phyloP scores from a whole-genome alignment of 2,329 filamentous ascomycete genomes.

The Botrytis hyacinthi region DNA sequence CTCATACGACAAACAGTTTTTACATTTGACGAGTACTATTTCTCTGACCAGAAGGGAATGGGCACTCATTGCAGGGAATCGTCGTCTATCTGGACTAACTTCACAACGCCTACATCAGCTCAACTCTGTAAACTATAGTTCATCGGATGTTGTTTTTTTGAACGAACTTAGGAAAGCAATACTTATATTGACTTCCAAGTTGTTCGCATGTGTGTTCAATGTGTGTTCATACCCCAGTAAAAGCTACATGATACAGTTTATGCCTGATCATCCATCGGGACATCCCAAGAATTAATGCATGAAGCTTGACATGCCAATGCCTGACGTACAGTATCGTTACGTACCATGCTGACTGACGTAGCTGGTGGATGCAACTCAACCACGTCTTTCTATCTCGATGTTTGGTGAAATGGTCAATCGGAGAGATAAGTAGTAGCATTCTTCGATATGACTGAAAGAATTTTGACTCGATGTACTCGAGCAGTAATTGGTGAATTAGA shows the following conservation, averaged over 20 bases:
- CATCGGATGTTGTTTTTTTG: not conserved
- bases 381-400: not conserved
- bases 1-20: not conserved
- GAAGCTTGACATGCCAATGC: conserved; percentile 10
- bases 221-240: not conserved
- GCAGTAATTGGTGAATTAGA: not conserved
- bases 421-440: not conserved
- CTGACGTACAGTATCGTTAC: not conserved
- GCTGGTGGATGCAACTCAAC: not conserved
- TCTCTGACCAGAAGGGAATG: not conserved
- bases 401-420: not conserved
- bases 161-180: not conserved
- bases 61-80: not conserved
- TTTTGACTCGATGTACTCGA: not conserved
- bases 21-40: not conserved
- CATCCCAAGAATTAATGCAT: conserved; percentile 7
- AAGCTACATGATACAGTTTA: conserved; percentile 7
- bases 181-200: not conserved
- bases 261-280: conserved; percentile 11
- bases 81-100: too few species aligned
- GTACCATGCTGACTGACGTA: conserved; percentile 5
- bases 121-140: not conserved
- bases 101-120: not conserved
- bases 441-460: not conserved
- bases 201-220: not conserved